Base-by-base conservation (phyloP, 2,329 filamentous ascomycete genomes). In the Aureobasidium sp. region DNA sequence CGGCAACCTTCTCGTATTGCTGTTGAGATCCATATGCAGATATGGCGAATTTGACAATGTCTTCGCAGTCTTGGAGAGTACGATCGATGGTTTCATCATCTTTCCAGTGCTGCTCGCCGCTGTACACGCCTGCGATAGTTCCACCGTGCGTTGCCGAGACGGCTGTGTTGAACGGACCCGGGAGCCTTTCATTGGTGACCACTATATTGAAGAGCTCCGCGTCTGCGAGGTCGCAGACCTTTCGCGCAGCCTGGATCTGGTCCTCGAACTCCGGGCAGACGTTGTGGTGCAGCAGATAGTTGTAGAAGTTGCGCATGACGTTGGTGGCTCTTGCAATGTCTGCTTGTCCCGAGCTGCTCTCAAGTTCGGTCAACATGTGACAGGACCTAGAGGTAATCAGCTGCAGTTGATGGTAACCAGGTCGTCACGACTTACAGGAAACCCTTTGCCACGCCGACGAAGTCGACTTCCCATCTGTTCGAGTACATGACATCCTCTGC, bases 301-400 rank as follows among this genome's bases (percentile, higher is more conserved):
- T 89, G 64, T 96, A 83, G 69, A 97, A 97, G 69, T 94, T 95
- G 62, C 84, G 83, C 42, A 96, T 79, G 0, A 95, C 83, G 35
- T 81, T 79, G 21, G 86, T 83, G 3, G 21, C 69, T 79, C 13
- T 79, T 43, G 33, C 29, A 8, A 49, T 54, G 27, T 53, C 42
- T 33, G 37, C 25, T 17, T 51, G 57, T 25, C 42, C 38, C 31
- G 45, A 23, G 19, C 49, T 25, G 45, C 46, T 45, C 23, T 43
- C 38, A 38, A 63, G 42, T 2, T 43, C 25, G 43, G 29, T 40
- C 23, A 58, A 5, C 10, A 58, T 58, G 35, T 58, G 42, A n/a
- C 43, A 58, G 31, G 55, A 58, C 10, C 55, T 58, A n/a, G 1
- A 31, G 19, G 10, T 5, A 13, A 9, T 58, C 13, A 58, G 55